Evolutionary conservation across 2,329 filamentous ascomycete species (phyloP).

Genomic region (Blastomyces emzantsi): DNA sequence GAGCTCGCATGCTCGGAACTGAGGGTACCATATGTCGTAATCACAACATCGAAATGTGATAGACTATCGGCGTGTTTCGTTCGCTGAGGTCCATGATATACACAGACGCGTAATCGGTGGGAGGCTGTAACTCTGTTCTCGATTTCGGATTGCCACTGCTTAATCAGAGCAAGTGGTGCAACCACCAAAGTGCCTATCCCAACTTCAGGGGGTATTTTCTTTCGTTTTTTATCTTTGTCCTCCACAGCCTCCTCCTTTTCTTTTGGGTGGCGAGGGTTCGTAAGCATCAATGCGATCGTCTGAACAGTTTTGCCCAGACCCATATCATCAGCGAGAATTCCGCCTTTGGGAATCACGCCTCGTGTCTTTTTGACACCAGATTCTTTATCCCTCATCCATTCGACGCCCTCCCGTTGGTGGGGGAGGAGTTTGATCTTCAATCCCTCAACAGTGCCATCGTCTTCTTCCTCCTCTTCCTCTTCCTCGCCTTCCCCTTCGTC

Average conservation of each 20-base stretch:
- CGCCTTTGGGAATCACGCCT: conserved; percentile 71
- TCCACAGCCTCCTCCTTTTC: conserved; percentile 40
- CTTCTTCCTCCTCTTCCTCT: conserved; percentile 42
- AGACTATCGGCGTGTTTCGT: conserved; percentile 71
- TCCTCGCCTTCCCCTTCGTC: conserved; percentile 23
- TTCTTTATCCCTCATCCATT: conserved; percentile 93
- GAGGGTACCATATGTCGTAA: conserved; percentile 93
- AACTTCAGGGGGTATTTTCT: conserved; percentile 59
- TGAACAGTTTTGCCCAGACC: conserved; percentile 94
- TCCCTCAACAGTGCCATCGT: conserved; percentile 63
- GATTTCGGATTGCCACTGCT: conserved; percentile 95
- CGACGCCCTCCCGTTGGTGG: conserved; percentile 87
- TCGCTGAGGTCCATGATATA: conserved; percentile 82
- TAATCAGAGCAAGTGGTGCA: conserved; percentile 84
- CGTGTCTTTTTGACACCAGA: conserved; percentile 75
- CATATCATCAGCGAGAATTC: conserved; percentile 93
- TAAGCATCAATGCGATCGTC: conserved; percentile 78
- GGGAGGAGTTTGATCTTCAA: conserved; percentile 81
- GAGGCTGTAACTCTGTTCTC: conserved; percentile 64
- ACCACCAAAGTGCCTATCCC: conserved; percentile 82
- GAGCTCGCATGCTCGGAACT: conserved; percentile 78
- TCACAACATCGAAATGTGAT: conserved; percentile 82
- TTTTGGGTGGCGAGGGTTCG: conserved; percentile 61
- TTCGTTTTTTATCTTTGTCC: conserved; percentile 42
- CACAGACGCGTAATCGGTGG: conserved; percentile 67